Evolutionary conservation across 2,329 filamentous ascomycete genomes (phyloP).

Genomic region (Fusarium haematococcum): DNA sequence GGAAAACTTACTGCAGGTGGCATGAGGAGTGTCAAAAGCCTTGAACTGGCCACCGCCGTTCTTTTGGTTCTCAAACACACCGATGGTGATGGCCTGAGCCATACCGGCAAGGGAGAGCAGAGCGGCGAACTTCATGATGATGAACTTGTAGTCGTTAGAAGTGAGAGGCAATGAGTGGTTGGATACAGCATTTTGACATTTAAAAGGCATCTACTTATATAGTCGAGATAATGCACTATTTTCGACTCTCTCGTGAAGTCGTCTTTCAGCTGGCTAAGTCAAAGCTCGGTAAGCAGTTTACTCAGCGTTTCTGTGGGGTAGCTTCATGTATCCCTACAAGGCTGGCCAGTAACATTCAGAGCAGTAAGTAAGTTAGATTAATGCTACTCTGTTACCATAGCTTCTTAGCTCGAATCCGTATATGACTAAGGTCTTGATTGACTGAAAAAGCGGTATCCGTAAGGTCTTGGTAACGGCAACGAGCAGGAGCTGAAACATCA

Average conservation of each 20-base stretch:
- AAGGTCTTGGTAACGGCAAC: background rate
- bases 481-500: background rate
- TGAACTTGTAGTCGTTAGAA: too few relatives aligned
- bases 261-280: background rate
- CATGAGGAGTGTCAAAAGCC: background rate
- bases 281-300: background rate
- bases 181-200: background rate
- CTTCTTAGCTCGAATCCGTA: background rate
- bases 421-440: background rate
- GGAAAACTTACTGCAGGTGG: background rate
- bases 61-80: slow-evolving; percentile 9
- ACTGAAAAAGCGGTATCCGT: background rate
- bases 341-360: background rate
- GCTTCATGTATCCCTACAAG: background rate
- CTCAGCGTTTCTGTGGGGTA: background rate
- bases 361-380: background rate
- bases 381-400: background rate
- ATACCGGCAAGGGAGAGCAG: background rate
- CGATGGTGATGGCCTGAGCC: slow-evolving; percentile 12
- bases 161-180: background rate
- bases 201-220: background rate
- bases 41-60: slow-evolving; percentile 8
- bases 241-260: background rate
- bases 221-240: fast-evolving
- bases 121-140: background rate